Percentiles rank a stretch among this genome's conserved stretches.
phyloP scores from a whole-genome alignment of 148 eudicot species.

The Oxyria digyna region DNA sequence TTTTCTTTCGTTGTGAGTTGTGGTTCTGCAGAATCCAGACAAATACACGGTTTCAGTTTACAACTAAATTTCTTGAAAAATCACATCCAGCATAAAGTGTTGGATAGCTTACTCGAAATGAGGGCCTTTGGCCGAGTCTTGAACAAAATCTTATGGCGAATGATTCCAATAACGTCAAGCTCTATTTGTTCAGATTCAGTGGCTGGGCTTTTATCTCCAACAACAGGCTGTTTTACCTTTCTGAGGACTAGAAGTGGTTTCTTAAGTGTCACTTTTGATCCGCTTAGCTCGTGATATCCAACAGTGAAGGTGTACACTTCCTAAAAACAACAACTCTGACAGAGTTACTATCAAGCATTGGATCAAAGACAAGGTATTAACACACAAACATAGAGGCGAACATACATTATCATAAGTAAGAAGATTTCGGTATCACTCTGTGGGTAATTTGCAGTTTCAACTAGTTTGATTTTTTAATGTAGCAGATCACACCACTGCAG shows the following conservation, averaged over 20 bases:
- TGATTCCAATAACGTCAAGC: conserved; percentile 70
- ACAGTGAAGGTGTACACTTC: conserved; percentile 72
- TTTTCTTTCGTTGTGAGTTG: conserved; percentile 29
- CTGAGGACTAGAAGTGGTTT: conserved; percentile 81
- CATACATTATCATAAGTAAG: not conserved
- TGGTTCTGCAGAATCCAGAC: conserved; percentile 23
- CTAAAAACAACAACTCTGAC: conserved; percentile 19
- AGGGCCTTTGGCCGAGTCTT: conserved; percentile 90
- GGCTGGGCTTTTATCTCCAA: conserved; percentile 7
- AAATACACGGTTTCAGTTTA: not conserved
- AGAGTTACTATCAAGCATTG: not conserved
- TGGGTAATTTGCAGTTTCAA: not conserved
- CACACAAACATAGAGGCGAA: not conserved
- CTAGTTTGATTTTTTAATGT: not conserved
- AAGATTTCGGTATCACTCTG: not conserved
- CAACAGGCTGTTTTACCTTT: conserved; percentile 34
- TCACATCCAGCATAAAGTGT: not conserved
- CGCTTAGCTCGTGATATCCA: conserved; percentile 85
- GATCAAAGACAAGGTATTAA: not conserved
- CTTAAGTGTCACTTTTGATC: conserved; percentile 68
- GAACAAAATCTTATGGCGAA: conserved; percentile 74
- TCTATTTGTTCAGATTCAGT: conserved; percentile 27
- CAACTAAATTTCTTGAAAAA: not conserved
- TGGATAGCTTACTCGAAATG: conserved; percentile 41
- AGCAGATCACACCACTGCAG: not conserved